These are phyloP conservation scores for Hyphopichia homilentoma DNA, from an alignment of 805 yeast species.

Conservation along the genomic window DNA sequence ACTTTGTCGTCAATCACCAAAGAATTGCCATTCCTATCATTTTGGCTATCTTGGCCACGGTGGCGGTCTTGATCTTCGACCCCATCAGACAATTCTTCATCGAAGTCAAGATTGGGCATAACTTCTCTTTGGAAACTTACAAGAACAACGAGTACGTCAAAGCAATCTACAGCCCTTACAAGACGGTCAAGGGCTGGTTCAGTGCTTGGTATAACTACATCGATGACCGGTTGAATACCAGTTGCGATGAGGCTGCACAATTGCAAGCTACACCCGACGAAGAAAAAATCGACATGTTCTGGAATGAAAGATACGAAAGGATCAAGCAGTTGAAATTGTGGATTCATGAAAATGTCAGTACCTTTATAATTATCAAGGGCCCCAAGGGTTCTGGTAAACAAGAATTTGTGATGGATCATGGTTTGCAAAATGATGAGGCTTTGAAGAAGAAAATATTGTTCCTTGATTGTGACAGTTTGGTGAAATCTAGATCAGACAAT, in stretches of 20 bases:
- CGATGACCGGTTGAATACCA: slow-evolving; percentile 21
- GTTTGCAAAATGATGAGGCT: slow-evolving; percentile 50
- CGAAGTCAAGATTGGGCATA: slow-evolving; percentile 64
- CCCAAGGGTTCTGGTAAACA: slow-evolving; percentile 96
- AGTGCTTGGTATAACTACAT: slow-evolving; percentile 32
- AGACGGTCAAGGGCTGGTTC: slow-evolving; percentile 20
- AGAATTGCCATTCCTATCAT: slow-evolving; percentile 78
- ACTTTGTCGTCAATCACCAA: slow-evolving; percentile 69
- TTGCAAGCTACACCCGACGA: slow-evolving; percentile 9
- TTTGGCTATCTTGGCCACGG: slow-evolving; percentile 72
- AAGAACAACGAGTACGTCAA: slow-evolving; percentile 30
- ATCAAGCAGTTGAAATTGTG: slow-evolving; percentile 69
- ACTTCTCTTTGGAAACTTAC: slow-evolving; percentile 48
- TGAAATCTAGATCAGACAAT: slow-evolving; percentile 71
- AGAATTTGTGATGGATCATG: slow-evolving; percentile 68
- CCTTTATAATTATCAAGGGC: slow-evolving; percentile 86
- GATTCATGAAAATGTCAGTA: slow-evolving; percentile 84
- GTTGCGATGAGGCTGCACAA: slow-evolving; percentile 11
- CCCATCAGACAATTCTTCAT: slow-evolving; percentile 85
- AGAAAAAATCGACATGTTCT: slow-evolving; percentile 37
- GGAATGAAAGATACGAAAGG: slow-evolving; percentile 70
- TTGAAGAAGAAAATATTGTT: slow-evolving; percentile 48
- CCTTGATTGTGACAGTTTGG: slow-evolving; percentile 75
- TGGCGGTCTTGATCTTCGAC: slow-evolving; percentile 85
- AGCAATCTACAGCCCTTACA: slow-evolving; percentile 24